Evolutionary conservation across 1,139 yeast genomes (phyloP).

Genomic region (Saccharomyces hybrid): DNA sequence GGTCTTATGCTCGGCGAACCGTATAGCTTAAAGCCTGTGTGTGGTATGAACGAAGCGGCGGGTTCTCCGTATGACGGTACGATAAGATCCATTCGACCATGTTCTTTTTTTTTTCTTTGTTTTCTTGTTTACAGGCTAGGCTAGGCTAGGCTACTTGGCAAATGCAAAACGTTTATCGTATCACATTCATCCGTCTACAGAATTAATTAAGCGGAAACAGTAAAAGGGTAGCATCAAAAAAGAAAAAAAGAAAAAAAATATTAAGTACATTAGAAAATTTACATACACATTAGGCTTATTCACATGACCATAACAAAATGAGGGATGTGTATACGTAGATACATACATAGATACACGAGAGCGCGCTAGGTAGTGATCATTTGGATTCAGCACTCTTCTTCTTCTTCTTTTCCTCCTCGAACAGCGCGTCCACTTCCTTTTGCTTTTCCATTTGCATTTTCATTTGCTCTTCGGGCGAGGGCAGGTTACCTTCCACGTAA

Average conservation of each 20-base stretch:
- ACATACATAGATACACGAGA: background rate
- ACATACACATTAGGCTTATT: background rate
- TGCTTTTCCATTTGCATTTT: conserved; percentile 48
- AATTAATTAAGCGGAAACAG: too few relatives aligned
- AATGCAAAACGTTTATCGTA: too few relatives aligned
- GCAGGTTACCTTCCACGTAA: conserved; percentile 77
- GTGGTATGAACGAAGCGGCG: background rate
- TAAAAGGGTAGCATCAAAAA: too few relatives aligned
- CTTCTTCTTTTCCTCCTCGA: conserved; percentile 25
- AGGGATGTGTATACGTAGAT: background rate
- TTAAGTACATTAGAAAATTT: background rate
- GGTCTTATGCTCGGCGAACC: background rate
- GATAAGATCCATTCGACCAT: background rate
- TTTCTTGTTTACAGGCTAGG: too few relatives aligned
- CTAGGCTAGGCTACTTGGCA: too few relatives aligned
- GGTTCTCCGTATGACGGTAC: background rate
- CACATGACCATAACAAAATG: background rate
- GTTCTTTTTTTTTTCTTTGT: background rate
- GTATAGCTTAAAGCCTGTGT: background rate
- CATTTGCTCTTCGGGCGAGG: conserved; percentile 79
- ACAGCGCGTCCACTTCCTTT: conserved; percentile 36
- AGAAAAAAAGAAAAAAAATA: too few relatives aligned
- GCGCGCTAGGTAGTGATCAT: background rate
- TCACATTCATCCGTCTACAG: too few relatives aligned
- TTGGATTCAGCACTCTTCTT: conserved; percentile 3